Conservation (phyloP, 148 eudicot genomes). For the Polygonum maritimum region DNA sequence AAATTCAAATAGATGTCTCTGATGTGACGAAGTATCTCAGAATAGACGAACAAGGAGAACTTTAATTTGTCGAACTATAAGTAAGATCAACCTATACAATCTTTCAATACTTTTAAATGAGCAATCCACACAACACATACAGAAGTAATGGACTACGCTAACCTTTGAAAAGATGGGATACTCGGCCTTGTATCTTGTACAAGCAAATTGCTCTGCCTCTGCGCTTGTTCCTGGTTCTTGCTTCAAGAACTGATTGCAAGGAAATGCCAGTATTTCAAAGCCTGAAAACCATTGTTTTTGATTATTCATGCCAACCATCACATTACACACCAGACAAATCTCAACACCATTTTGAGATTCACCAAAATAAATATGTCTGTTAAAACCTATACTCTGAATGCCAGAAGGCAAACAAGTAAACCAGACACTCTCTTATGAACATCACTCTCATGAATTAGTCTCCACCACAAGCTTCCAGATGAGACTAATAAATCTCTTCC, state of each 20-base stretch:
- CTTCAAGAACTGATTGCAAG: conserved; percentile 81
- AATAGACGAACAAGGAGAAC: no score
- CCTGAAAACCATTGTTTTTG: conserved; percentile 22
- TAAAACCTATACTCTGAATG: neutral
- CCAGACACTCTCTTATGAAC: neutral
- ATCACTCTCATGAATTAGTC: neutral
- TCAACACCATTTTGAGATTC: no score
- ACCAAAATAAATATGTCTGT: no score
- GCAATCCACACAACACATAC: neutral
- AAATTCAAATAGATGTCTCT: neutral
- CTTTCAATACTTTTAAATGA: neutral
- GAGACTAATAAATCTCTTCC: no score
- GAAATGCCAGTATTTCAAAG: conserved; percentile 87
- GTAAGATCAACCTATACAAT: neutral
- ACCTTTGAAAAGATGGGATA: conserved; percentile 88
- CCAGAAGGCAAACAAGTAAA: neutral
- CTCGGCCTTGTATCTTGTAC: conserved; percentile 77
- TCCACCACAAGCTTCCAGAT: neutral
- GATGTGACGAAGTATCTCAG: neutral
- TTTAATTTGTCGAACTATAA: neutral
- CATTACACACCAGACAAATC: no score
- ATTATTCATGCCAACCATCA: neutral
- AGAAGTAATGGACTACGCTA: neutral
- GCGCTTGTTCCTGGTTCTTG: conserved; percentile 84
- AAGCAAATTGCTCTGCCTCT: conserved; percentile 64